These are phyloP conservation scores for Pythium scleroteichum DNA, from an alignment of 352 stramenopile genomes.

Conservation along the genomic window DNA sequence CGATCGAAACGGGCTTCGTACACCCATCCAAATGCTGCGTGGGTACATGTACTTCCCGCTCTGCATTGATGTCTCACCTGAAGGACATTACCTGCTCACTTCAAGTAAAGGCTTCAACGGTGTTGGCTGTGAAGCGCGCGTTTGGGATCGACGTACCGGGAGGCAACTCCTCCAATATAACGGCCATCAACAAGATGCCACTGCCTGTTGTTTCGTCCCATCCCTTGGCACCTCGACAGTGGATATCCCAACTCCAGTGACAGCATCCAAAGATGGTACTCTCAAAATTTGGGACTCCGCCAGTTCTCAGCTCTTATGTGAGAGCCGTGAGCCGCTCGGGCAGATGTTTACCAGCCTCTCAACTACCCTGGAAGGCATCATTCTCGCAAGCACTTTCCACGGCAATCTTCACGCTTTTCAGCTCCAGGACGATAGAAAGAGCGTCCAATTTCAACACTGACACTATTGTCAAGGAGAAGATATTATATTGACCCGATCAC, in stretches of 20 bases:
- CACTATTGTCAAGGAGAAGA: too few relatives aligned
- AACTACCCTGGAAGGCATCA: slow-evolving; percentile 28
- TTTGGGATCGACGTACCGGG: slow-evolving; percentile 77
- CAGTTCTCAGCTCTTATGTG: slow-evolving; percentile 31
- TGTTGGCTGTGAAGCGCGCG: slow-evolving; percentile 68
- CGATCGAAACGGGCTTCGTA: slow-evolving; percentile 44
- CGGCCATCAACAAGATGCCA: slow-evolving; percentile 79
- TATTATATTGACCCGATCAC: too few relatives aligned
- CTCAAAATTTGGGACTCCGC: slow-evolving; percentile 69
- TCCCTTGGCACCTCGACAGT: not conserved
- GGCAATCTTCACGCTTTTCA: slow-evolving; percentile 37
- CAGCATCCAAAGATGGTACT: slow-evolving; percentile 78
- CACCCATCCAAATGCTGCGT: slow-evolving; percentile 51
- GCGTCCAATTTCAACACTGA: not conserved
- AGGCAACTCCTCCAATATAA: slow-evolving; percentile 58
- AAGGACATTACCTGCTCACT: slow-evolving; percentile 68
- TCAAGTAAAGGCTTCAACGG: slow-evolving; percentile 88
- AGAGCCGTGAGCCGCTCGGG: slow-evolving; percentile 44
- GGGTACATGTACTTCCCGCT: slow-evolving; percentile 86
- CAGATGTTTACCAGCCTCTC: slow-evolving; percentile 73
- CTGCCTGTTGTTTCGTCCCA: slow-evolving; percentile 67
- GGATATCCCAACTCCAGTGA: slow-evolving; percentile 44
- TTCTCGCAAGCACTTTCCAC: slow-evolving; percentile 63
- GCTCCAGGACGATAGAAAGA: slow-evolving; percentile 1
- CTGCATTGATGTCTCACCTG: slow-evolving; percentile 50